phyloP scores from a whole-genome alignment of 2,329 filamentous ascomycete genomes.

The Coccinonectria pachysandricola region DNA sequence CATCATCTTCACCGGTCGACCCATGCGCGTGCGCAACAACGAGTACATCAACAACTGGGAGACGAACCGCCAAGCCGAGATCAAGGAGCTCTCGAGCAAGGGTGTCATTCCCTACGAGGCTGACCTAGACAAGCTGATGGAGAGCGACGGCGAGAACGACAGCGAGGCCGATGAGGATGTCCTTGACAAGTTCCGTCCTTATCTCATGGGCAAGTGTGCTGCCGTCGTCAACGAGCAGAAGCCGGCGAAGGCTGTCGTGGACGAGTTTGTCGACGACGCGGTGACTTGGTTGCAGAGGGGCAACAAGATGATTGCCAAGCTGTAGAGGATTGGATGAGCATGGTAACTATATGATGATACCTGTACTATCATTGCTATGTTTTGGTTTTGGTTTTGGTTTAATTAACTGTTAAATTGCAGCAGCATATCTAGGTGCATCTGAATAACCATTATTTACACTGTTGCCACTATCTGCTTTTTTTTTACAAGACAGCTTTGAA shows the following conservation, averaged over 20 bases:
- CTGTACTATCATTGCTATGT: no score
- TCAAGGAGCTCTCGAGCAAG: constrained; percentile 82
- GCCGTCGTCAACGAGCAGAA: constrained; percentile 91
- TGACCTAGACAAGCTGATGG: constrained; percentile 74
- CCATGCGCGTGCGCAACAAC: constrained; percentile 87
- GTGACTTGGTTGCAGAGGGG: constrained; percentile 59
- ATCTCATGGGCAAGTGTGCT: constrained; percentile 93
- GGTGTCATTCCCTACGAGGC: constrained; percentile 89
- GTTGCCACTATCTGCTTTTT: not conserved
- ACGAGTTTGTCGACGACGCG: constrained; percentile 84
- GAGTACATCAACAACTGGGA: constrained; percentile 95
- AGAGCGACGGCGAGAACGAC: constrained; percentile 52
- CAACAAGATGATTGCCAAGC: constrained; percentile 57
- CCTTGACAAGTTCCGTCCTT: constrained; percentile 84
- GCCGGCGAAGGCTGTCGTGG: constrained; percentile 80
- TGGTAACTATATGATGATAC: constrained; percentile 6
- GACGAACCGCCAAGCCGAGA: constrained; percentile 78
- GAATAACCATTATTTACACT: no score
- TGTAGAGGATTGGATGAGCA: constrained; percentile 36
- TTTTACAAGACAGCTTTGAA: not conserved
- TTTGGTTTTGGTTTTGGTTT: no score
- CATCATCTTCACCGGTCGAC: constrained; percentile 96
- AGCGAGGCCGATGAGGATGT: constrained; percentile 64
- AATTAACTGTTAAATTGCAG: no score
- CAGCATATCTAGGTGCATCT: no score